A percentile compares a stretch with the other conserved stretches of the same genome.
Conservation (phyloP, 306 rosid genomes). For the Sesbania bispinosa region DNA sequence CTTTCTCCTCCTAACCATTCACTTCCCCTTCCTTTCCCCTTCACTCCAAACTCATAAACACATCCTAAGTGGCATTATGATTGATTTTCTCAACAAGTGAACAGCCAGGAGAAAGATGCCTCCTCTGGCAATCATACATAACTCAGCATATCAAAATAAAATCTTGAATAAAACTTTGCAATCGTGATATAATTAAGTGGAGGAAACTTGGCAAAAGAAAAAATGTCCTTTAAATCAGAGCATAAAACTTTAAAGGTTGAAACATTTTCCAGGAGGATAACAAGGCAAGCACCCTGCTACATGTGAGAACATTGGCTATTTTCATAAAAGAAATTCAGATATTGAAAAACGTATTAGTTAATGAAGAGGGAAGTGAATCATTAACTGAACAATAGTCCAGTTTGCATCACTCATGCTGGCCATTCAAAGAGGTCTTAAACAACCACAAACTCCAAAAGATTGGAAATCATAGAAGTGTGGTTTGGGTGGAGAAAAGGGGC, state of each 20-base stretch:
- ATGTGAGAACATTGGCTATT: not conserved
- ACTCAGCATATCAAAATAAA: not conserved
- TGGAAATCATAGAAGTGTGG: not conserved
- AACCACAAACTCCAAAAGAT: not conserved
- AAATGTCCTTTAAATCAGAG: not conserved
- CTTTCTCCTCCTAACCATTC: too few relatives aligned
- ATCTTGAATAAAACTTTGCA: not conserved
- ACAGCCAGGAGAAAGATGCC: not conserved
- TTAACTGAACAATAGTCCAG: not conserved
- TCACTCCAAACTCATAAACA: too few relatives aligned
- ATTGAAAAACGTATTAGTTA: constrained; percentile 11
- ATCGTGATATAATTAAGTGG: not conserved
- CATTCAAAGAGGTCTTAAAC: constrained; percentile 3
- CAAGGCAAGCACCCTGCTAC: not conserved
- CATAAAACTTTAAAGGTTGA: not conserved
- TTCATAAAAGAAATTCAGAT: not conserved
- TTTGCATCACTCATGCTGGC: not conserved
- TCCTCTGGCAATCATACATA: not conserved
- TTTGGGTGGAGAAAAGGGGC: not conserved
- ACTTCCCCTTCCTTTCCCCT: too few relatives aligned
- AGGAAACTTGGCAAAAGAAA: not conserved
- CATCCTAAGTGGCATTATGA: not conserved
- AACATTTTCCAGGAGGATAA: not conserved
- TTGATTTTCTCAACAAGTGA: not conserved
- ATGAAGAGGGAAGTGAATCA: not conserved